Evolutionary conservation across 2,329 filamentous ascomycete species (phyloP).

Genomic region (Arachnomyces sp.): DNA sequence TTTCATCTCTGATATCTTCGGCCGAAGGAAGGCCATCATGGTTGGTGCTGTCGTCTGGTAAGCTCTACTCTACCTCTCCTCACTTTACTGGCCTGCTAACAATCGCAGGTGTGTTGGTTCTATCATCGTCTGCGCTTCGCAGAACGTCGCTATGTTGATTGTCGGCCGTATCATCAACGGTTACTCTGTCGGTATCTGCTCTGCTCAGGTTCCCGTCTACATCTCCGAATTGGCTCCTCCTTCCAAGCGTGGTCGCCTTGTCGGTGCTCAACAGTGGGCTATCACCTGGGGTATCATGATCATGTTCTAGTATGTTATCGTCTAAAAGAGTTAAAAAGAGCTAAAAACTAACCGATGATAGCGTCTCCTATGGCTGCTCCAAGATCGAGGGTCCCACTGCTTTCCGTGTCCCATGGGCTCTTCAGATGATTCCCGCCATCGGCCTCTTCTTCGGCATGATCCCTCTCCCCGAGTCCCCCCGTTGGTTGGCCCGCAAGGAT

Average conservation of each 20-base stretch:
- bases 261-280: conserved; percentile 64
- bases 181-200: conserved; percentile 64
- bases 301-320: conserved; percentile 50
- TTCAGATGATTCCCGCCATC: conserved; percentile 50
- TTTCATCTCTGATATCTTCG: conserved; percentile 48
- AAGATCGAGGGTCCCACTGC: conserved; percentile 47
- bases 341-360: conserved; percentile 9
- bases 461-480: conserved; percentile 46
- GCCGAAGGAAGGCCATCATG: conserved; percentile 47
- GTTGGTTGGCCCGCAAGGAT: conserved; percentile 56
- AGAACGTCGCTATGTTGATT: conserved; percentile 63
- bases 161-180: conserved; percentile 64
- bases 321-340: not conserved
- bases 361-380: conserved; percentile 52
- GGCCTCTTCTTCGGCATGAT: conserved; percentile 33
- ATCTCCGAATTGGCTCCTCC: conserved; percentile 57
- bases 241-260: conserved; percentile 50
- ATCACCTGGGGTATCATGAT: conserved; percentile 61
- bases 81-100: conserved; percentile 8
- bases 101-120: conserved; percentile 43
- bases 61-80: conserved; percentile 11
- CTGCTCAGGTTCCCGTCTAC: conserved; percentile 62
- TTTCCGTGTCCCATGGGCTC: conserved; percentile 57
- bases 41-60: conserved; percentile 45
- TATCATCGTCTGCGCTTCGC: conserved; percentile 54